Conservation (phyloP, 352 stramenopile species). For the Pythium guiyangense region DNA sequence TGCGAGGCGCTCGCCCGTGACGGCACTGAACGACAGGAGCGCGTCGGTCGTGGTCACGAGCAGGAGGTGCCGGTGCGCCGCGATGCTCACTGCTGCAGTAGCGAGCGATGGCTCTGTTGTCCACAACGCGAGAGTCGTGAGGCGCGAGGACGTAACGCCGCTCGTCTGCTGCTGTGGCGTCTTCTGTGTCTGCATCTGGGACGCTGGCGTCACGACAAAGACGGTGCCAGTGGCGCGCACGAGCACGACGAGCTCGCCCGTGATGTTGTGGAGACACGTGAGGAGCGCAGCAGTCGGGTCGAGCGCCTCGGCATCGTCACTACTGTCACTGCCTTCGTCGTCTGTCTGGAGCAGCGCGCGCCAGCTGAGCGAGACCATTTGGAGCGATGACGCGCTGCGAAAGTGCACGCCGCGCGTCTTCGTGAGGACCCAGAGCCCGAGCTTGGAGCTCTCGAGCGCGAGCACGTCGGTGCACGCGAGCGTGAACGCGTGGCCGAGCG, state of each 20-base stretch:
- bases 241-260: slow-evolving; percentile 68
- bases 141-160: slow-evolving; percentile 11
- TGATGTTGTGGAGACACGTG: slow-evolving; percentile 79
- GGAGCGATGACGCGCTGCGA: slow-evolving; percentile 44
- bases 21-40: slow-evolving; percentile 48
- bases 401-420: slow-evolving; percentile 44
- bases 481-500: slow-evolving; percentile 58
- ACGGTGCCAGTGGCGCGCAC: slow-evolving; percentile 25
- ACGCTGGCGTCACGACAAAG: slow-evolving; percentile 35
- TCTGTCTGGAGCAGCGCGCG: slow-evolving; percentile 1
- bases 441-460: no score
- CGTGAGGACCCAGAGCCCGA: slow-evolving; percentile 73
- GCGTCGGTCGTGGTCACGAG: slow-evolving; percentile 14
- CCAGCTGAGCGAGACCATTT: slow-evolving; percentile 39
- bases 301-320: background rate
- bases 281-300: slow-evolving; percentile 36
- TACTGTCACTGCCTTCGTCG: background rate
- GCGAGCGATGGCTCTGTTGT: slow-evolving; percentile 4
- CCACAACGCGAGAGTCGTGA: slow-evolving; percentile 26
- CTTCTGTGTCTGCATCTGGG: background rate
- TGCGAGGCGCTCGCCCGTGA: slow-evolving; percentile 39
- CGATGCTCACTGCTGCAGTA: slow-evolving; percentile 17
- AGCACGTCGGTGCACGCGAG: slow-evolving; percentile 31
- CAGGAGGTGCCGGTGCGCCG: slow-evolving; percentile 40
- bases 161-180: slow-evolving; percentile 11